A percentile compares a stretch with the other conserved stretches of the same genome.
phyloP scores from a whole-genome alignment of 2,329 filamentous ascomycete genomes.

The Biscogniauxia mediterranea region DNA sequence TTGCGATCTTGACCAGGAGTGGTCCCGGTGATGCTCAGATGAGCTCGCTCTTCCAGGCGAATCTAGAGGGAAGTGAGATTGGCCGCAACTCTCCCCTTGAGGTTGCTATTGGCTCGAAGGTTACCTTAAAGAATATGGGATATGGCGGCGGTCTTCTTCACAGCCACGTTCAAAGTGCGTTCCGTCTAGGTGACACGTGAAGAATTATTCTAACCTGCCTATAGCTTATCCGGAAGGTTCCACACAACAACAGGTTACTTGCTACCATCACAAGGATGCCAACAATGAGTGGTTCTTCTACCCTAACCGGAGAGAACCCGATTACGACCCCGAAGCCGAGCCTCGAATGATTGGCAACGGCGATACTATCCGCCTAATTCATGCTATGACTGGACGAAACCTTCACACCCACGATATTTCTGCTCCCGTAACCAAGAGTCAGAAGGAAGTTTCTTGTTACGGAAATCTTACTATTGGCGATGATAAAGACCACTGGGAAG shows the following conservation, averaged over 20 bases:
- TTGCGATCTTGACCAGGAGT: conserved; percentile 87
- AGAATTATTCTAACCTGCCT: conserved; percentile 14
- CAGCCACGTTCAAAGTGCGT: conserved; percentile 81
- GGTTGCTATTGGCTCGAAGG: conserved; percentile 82
- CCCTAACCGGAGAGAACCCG: conserved; percentile 76
- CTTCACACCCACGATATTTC: conserved; percentile 90
- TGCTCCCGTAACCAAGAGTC: conserved; percentile 83
- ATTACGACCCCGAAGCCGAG: conserved; percentile 69
- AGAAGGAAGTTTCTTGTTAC: conserved; percentile 93
- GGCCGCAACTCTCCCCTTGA: conserved; percentile 93
- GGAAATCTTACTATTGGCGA: conserved; percentile 94
- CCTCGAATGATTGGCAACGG: conserved; percentile 77
- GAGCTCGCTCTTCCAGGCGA: conserved; percentile 98
- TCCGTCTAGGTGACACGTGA: background rate
- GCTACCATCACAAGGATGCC: conserved; percentile 98
- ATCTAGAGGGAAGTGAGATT: conserved; percentile 88
- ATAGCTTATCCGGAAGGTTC: conserved; percentile 84
- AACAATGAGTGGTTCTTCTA: conserved; percentile 99
- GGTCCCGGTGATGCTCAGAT: conserved; percentile 99
- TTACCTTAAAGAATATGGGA: conserved; percentile 98
- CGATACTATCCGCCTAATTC: conserved; percentile 79
- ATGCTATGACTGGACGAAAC: conserved; percentile 94
- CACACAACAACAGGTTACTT: conserved; percentile 92
- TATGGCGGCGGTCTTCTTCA: conserved; percentile 96
- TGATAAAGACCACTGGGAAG: conserved; percentile 94